Conservation (phyloP, 768 basidiomycete species). For the Boletus vermiculosoides region DNA sequence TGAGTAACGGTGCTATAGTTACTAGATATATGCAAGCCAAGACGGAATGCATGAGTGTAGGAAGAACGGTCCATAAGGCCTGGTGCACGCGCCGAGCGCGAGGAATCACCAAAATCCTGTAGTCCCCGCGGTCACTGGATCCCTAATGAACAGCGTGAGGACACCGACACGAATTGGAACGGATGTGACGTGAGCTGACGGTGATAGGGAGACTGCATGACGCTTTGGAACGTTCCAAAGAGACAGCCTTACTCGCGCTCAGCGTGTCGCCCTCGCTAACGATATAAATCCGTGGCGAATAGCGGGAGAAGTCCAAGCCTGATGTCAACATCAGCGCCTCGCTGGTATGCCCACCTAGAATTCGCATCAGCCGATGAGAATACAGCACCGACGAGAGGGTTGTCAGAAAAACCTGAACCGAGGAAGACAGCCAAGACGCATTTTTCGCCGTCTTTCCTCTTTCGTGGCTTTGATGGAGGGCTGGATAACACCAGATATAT, state of each 20-base stretch:
- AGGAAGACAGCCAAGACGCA: slow-evolving; percentile 80
- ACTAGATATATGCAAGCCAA: slow-evolving; percentile 59
- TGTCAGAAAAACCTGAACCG: slow-evolving; percentile 71
- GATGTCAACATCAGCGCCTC: slow-evolving; percentile 78
- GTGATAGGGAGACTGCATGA: not conserved
- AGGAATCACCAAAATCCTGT: slow-evolving; percentile 67
- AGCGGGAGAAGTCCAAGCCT: slow-evolving; percentile 70
- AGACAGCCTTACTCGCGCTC: slow-evolving; percentile 66
- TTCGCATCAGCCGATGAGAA: slow-evolving; percentile 11
- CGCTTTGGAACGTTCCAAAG: slow-evolving; percentile 51
- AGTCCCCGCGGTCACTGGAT: slow-evolving; percentile 24
- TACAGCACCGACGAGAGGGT: not conserved
- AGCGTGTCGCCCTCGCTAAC: slow-evolving; percentile 78
- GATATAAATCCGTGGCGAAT: slow-evolving; percentile 76
- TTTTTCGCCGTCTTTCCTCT: slow-evolving; percentile 21
- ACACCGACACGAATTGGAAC: not conserved
- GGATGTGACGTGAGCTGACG: slow-evolving; percentile 15
- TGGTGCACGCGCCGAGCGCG: slow-evolving; percentile 90
- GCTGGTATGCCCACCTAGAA: slow-evolving; percentile 87
- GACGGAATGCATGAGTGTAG: slow-evolving; percentile 64
- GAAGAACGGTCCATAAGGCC: slow-evolving; percentile 62
- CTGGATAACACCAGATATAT: slow-evolving; percentile 18
- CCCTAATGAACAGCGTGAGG: slow-evolving; percentile 13
- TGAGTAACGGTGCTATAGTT: slow-evolving; percentile 49
- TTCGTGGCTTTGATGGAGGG: slow-evolving; percentile 10